Evolutionary conservation across 768 basidiomycete genomes (phyloP), one percentile per base, ranked within the genome.

Genomic region (Leccinum pellstonianum): DNA sequence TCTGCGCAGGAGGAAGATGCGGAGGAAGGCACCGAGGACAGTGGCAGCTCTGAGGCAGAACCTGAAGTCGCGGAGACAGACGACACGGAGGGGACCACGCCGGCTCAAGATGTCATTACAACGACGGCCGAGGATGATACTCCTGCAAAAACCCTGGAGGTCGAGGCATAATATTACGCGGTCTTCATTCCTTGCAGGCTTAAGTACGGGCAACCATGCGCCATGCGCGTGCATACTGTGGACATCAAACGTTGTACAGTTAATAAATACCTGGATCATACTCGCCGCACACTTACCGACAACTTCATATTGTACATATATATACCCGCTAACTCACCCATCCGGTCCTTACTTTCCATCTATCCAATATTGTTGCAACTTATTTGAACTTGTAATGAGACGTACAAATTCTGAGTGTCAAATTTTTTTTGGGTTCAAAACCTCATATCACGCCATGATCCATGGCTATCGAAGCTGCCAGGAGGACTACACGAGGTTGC

Each of bases 401-500:
- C 14, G 21, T 56, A 55, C 17, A 41, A 41, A 41, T 41, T 41
- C 17, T 41, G 38, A 41, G 38, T 37, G 35, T 37, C 41, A 35
- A 35, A 4, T 33, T n/a, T 31, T 31, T n/a, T 15, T n/a, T 47
- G 5, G 10, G 33, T 35, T 10, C 11, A n/a, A 33, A 31, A 31
- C 11, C 33, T 33, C 33, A 33, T 33, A 35, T 43, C 27, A 21
- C 17, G 4, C 29, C 53, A 50, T 37, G 35, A 37, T 41, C 17
- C 51, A 37, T 38, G 7, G 21, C 54, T 23, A 56, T 61, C 61
- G 5, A 23, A 17, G 27, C 41, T 12, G 49, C 70, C 65, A 62
- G 67, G 53, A 71, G 68, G 67, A 50, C 47, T 41, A 60, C 68
- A 71, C 62, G 68, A 66, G 68, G 68, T 53, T 29, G 33, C 43